These are phyloP conservation scores for Fallopia convolvulus DNA, from an alignment of 148 eudicot species.

Conservation along the genomic window DNA sequence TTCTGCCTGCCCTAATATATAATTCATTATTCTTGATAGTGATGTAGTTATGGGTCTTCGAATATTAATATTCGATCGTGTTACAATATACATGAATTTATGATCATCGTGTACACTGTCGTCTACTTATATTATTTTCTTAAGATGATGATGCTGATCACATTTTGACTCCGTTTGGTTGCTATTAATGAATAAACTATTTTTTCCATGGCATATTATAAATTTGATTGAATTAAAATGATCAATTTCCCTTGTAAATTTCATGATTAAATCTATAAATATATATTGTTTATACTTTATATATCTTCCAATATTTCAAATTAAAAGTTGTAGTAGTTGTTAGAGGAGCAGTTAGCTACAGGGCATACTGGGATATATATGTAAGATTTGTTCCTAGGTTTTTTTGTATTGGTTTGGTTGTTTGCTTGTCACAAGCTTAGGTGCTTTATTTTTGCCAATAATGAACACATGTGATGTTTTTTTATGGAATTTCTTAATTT, in stretches of 20 bases:
- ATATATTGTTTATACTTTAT: too few species aligned
- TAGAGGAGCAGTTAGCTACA: background rate
- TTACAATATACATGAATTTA: slow-evolving; percentile 3
- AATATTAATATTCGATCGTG: slow-evolving; percentile 2
- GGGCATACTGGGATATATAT: background rate
- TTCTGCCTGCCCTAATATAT: background rate
- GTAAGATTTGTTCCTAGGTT: background rate
- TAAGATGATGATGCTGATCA: too few species aligned
- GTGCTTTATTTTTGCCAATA: background rate
- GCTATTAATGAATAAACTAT: too few species aligned
- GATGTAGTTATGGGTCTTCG: slow-evolving; percentile 6
- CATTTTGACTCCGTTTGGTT: too few species aligned
- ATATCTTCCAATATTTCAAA: background rate
- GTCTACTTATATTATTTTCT: too few species aligned
- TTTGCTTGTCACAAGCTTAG: background rate
- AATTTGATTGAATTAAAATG: background rate
- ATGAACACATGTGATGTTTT: background rate
- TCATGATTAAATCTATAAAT: background rate
- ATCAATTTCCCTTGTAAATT: background rate
- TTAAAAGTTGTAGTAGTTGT: background rate
- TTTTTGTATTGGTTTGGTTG: background rate
- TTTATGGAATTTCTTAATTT: background rate
- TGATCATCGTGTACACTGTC: background rate
- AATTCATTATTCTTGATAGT: background rate
- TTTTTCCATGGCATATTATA: background rate